These are phyloP conservation scores for Remersonia thermophila DNA, from an alignment of 2,329 filamentous ascomycete species.

Conservation along the genomic window DNA sequence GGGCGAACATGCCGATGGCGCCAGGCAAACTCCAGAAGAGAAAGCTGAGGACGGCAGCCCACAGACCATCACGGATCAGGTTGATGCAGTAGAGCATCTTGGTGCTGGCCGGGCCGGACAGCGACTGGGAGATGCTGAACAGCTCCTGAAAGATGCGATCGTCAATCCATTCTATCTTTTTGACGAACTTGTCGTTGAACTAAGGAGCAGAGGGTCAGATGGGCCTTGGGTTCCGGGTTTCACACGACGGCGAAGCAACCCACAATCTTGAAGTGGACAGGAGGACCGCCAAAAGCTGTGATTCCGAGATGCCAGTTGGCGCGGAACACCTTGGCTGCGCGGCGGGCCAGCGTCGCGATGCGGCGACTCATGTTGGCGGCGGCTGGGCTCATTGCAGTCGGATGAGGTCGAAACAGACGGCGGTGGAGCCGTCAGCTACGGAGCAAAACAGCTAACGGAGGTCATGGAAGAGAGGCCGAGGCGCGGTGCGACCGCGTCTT, in stretches of 20 bases:
- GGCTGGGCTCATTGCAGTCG: too few relatives aligned
- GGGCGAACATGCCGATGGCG: constrained; percentile 55
- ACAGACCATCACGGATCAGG: constrained; percentile 47
- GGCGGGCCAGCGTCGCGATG: constrained; percentile 1
- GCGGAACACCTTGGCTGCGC: constrained; percentile 12
- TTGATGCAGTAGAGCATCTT: constrained; percentile 62
- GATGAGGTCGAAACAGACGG: too few relatives aligned
- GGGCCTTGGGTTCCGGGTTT: not conserved
- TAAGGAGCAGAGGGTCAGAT: constrained; percentile 13
- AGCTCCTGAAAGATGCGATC: constrained; percentile 56
- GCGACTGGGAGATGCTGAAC: constrained; percentile 55
- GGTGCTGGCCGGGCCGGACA: constrained; percentile 56
- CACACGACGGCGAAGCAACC: constrained; percentile 9
- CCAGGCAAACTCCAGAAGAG: constrained; percentile 58
- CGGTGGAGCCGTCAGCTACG: too few relatives aligned
- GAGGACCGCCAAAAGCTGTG: constrained; percentile 54
- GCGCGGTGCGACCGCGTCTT: too few relatives aligned
- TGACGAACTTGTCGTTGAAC: constrained; percentile 50
- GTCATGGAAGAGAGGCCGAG: too few relatives aligned
- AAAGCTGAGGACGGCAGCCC: constrained; percentile 46
- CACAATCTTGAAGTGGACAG: constrained; percentile 57
- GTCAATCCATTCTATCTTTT: constrained; percentile 51
- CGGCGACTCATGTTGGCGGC: not conserved
- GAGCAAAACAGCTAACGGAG: too few relatives aligned
- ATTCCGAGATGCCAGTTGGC: constrained; percentile 49